A percentile compares a stretch with the other conserved stretches of the same genome.
Conservation (phyloP, 768 basidiomycete species). For the Sutorius australiensis region DNA sequence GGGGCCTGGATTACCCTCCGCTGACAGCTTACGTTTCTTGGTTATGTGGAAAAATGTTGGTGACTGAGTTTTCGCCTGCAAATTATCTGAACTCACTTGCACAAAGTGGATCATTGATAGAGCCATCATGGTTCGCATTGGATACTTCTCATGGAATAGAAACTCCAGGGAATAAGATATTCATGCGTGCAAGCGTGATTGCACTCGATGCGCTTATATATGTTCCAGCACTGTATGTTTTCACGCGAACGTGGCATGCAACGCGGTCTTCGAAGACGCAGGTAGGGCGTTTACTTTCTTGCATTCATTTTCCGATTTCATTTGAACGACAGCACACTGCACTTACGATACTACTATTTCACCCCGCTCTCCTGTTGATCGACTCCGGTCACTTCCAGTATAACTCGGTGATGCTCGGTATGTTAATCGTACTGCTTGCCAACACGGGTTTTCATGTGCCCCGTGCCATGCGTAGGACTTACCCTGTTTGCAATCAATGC, state of each 20-base stretch:
- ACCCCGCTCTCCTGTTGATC: conserved; percentile 79
- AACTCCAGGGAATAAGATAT: conserved; percentile 59
- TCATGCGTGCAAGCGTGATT: conserved; percentile 79
- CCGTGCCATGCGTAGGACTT: conserved; percentile 45
- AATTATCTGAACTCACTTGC: conserved; percentile 2
- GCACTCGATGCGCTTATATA: conserved; percentile 68
- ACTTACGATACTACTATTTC: conserved; percentile 67
- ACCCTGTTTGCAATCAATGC: conserved; percentile 65
- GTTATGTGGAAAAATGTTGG: conserved; percentile 74
- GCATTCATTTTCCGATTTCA: not conserved
- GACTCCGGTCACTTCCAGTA: conserved; percentile 97
- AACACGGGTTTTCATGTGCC: not conserved
- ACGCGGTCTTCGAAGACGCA: conserved; percentile 73
- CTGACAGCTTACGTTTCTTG: conserved; percentile 88
- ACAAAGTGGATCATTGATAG: conserved; percentile 45
- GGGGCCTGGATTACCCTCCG: conserved; percentile 95
- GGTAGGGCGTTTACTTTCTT: conserved; percentile 38
- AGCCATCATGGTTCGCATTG: conserved; percentile 67
- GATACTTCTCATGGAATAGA: conserved; percentile 72
- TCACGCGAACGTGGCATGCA: conserved; percentile 61
- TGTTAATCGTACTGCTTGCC: conserved; percentile 16
- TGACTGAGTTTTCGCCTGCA: conserved; percentile 17
- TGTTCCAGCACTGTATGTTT: conserved; percentile 67
- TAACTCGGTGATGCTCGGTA: conserved; percentile 90
- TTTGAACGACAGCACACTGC: conserved; percentile 42